phyloP scores from a whole-genome alignment of 768 basidiomycete species.

The Kondoa subrosea region DNA sequence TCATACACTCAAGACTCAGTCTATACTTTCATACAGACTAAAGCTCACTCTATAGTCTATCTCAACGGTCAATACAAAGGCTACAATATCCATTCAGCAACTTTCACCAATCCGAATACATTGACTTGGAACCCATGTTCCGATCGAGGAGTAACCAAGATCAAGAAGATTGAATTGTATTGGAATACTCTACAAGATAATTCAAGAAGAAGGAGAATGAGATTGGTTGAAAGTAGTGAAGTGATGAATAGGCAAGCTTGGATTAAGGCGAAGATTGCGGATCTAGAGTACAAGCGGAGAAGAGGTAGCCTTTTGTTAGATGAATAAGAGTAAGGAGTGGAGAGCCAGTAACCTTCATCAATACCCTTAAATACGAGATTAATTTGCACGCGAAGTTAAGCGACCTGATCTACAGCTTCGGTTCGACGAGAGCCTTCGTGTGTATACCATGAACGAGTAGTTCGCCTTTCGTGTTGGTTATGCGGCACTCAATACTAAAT shows the following conservation, averaged over 20 bases:
- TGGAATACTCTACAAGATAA: background rate
- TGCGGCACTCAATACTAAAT: background rate
- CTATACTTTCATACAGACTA: background rate
- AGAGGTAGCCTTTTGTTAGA: too few relatives aligned
- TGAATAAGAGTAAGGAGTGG: too few relatives aligned
- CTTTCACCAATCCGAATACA: background rate
- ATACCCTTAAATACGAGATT: too few relatives aligned
- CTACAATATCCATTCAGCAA: background rate
- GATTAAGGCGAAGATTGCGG: background rate
- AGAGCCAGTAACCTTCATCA: too few relatives aligned
- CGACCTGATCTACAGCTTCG: background rate
- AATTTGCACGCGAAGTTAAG: too few relatives aligned
- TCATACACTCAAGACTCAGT: background rate
- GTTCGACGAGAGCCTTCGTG: background rate
- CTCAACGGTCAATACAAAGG: background rate
- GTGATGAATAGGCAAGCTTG: background rate
- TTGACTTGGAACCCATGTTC: background rate
- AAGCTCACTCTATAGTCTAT: background rate
- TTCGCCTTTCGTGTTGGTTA: background rate
- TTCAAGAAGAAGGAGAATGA: background rate
- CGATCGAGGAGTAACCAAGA: background rate
- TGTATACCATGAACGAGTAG: background rate
- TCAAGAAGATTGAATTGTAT: background rate
- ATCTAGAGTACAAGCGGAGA: background rate
- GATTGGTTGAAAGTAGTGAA: background rate